Evolutionary conservation across 2,329 filamentous ascomycete species (phyloP).

Genomic region (Fusarium aywerte): DNA sequence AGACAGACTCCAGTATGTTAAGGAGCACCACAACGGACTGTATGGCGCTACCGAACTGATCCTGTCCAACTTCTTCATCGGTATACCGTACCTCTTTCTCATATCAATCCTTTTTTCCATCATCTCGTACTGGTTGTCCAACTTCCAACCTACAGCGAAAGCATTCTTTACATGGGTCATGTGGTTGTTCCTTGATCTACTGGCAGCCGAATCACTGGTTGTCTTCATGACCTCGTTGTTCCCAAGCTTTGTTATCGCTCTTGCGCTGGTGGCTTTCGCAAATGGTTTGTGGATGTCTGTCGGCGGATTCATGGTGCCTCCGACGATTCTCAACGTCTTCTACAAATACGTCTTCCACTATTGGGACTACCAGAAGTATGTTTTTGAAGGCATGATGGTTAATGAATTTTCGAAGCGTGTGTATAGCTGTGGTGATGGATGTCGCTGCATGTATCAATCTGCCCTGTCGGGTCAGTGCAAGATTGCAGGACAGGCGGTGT

Average conservation of each 20-base stretch:
- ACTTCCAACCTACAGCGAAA: slow-evolving; percentile 72
- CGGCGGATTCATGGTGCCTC: slow-evolving; percentile 81
- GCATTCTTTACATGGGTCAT: slow-evolving; percentile 83
- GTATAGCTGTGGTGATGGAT: slow-evolving; percentile 62
- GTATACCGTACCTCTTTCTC: slow-evolving; percentile 82
- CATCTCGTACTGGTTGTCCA: slow-evolving; percentile 82
- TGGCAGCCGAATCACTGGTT: slow-evolving; percentile 85
- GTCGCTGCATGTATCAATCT: slow-evolving; percentile 78
- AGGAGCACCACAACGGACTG: slow-evolving; percentile 84
- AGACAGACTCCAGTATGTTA: slow-evolving; percentile 44
- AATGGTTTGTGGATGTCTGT: slow-evolving; percentile 93
- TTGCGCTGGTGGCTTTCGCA: slow-evolving; percentile 83
- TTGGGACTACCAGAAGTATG: slow-evolving; percentile 87
- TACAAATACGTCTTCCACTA: slow-evolving; percentile 91
- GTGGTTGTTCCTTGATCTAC: slow-evolving; percentile 86
- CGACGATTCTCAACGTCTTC: slow-evolving; percentile 79
- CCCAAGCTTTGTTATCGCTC: slow-evolving; percentile 81
- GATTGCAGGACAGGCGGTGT: slow-evolving; percentile 76
- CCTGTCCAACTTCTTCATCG: slow-evolving; percentile 83
- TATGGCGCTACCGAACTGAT: slow-evolving; percentile 80
- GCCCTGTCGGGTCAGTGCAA: slow-evolving; percentile 65
- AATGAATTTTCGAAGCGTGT: slow-evolving; percentile 78
- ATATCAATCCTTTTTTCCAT: slow-evolving; percentile 80
- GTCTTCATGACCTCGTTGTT: slow-evolving; percentile 79
- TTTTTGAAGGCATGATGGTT: slow-evolving; percentile 94